Base-by-base conservation (phyloP, 2,329 filamentous ascomycete species). In the Colletotrichum karsti region DNA sequence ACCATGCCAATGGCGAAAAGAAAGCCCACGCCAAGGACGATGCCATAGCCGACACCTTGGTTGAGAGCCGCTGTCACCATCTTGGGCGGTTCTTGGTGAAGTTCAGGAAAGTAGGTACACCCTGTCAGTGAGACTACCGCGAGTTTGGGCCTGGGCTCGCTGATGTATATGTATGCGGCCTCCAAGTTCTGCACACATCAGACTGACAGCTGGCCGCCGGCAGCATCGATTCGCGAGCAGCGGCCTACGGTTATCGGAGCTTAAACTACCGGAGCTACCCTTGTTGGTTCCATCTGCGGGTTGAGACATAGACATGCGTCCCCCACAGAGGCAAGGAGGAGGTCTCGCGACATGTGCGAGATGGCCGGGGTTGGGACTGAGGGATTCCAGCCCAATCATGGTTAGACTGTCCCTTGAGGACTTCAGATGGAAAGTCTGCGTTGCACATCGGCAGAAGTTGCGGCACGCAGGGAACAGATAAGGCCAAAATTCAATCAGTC, bases 11-110 rank as follows among this genome's bases (percentile, higher is more conserved):
- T 81, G 41, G 92, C 91, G 79, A 95, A 95, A 26, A 88, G 85
- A 73, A 92, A 89, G 20, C 93, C 92, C 15, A 95, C 79, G 18
- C 92, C 92, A 35, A 95, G 80, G 56, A 95, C 88, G 72, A 95
- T 90, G 74, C 92, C 92, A 86, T 95, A 95, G 74, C 93, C 92
- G 70, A 90, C 91, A 63, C 87, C 89, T 74, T 92, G 88, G 70
- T 80, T 80, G 15, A 88, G 77, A 30, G 86, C 80, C 22, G 82
- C 50, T 35, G 65, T 69, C 1, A 70, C 68, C 68, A 70, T 70
- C 37, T 57, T 65, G 59, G 39, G 24, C 50, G 12, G 22, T 50
- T 35, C 10, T 7, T 37, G 37, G 20, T 26, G 42, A 46, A 33
- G 18, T 54, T 53, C 5, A 39, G 48, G 28, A 18, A 54, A 39